Evolutionary conservation across 1,139 yeast species (phyloP), one percentile per base, ranked within the genome.

Genomic region (Nakaseomyces uthaithaninus): DNA sequence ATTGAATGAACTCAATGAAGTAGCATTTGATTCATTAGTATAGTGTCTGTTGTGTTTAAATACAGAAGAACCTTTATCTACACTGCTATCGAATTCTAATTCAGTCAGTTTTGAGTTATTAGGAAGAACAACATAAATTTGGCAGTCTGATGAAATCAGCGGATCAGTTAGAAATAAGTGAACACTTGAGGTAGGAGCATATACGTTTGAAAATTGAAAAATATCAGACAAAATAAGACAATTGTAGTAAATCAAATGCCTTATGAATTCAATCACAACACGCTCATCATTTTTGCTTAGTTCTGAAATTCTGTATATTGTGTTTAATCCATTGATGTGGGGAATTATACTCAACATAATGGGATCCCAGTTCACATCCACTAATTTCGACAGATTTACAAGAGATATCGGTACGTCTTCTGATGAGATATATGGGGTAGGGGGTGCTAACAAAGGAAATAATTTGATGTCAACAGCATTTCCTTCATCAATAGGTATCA

Each of bases 291-390:
- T 83, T 51, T 84, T 78, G 1, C 96, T 87, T 37, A 87, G 59
- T 44, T 77, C 77, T 28, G 95, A 76, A 30, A 93, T 89, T 45
- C 75, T 73, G 31, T 76, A 72, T 15, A 91, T 76, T 2, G 94
- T 84, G 56, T 91, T 89, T 38, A 87, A 69, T 1, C 99, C 98
- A 55, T 93, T 77, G 36, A 91, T 85, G 51, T 70, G 82, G 0
- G 96, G 95, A 11, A 86, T 64, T 25, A 91, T 83, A 49, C 82
- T 81, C 33, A 86, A 68, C 93, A 91, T 82, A 2, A 97, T 91
- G 1, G 97, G 96, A 57, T 91, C 98, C 97, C 98, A 91, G 52
- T 84, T 83, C 5, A 82, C 82, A 60, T 91, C 98, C 25, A 85
- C 79, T 48, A 91, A 67, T 27, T 75, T 67, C 28, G 71, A 70